Percentiles rank a stretch among this genome's conserved stretches.
Conservation (phyloP, 164 flowering plant genomes). For the Vitis rotundifolia region DNA sequence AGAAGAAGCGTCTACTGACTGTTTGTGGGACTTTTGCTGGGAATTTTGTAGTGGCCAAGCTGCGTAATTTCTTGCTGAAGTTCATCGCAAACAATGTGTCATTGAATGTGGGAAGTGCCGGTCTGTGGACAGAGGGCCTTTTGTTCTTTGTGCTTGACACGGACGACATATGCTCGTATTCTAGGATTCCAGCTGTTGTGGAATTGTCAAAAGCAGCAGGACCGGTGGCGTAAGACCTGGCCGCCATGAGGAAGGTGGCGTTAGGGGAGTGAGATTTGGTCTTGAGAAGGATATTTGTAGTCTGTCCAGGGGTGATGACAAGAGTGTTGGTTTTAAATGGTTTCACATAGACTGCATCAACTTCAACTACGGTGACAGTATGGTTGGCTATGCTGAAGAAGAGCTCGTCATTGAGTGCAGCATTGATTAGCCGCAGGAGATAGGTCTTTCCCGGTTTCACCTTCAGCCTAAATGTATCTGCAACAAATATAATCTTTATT, state of each 20-base stretch:
- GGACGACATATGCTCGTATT: constrained; percentile 30
- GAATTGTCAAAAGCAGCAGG: constrained; percentile 63
- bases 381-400: constrained; percentile 83
- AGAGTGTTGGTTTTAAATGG: constrained; percentile 56
- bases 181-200: constrained; percentile 53
- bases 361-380: constrained; percentile 60
- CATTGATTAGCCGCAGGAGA: constrained; percentile 73
- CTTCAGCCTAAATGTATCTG: constrained; percentile 72
- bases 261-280: constrained; percentile 45
- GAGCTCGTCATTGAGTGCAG: constrained; percentile 79
- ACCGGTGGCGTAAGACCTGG: constrained; percentile 64
- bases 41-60: constrained; percentile 45
- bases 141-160: constrained; percentile 1
- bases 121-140: constrained; percentile 37
- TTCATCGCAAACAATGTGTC: constrained; percentile 47
- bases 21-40: constrained; percentile 60
- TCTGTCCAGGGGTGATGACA: constrained; percentile 77
- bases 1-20: constrained; percentile 50
- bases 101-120: constrained; percentile 51
- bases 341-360: constrained; percentile 67
- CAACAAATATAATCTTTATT: neutral
- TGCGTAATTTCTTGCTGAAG: constrained; percentile 41
- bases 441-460: constrained; percentile 73
- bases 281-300: constrained; percentile 67
- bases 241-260: constrained; percentile 61